phyloP scores from a whole-genome alignment of 2,329 filamentous ascomycete genomes.

The Calonectria fujianensis region DNA sequence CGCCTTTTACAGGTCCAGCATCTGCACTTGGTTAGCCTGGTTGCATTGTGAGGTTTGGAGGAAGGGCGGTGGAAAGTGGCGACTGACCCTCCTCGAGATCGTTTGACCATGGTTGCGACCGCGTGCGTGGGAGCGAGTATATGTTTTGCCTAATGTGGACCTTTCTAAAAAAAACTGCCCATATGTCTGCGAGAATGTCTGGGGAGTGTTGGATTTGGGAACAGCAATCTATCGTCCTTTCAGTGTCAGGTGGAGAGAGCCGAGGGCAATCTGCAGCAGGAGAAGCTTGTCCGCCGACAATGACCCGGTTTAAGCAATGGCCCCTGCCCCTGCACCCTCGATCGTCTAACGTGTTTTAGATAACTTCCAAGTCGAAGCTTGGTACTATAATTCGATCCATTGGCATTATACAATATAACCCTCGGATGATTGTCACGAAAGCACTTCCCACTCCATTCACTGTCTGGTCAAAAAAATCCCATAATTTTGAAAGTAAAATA shows the following conservation, averaged over 20 bases:
- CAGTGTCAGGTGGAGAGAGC: neutral
- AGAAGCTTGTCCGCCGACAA: neutral
- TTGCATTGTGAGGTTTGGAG: neutral
- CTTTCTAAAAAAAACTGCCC: neutral
- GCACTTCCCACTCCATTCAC: too few species aligned
- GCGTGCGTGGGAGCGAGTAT: neutral
- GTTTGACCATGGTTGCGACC: neutral
- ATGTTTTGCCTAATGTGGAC: neutral
- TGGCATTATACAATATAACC: too few species aligned
- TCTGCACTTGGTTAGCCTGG: neutral
- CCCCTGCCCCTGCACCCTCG: neutral
- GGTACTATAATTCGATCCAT: too few species aligned
- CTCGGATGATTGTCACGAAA: too few species aligned
- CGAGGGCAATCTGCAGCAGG: slow-evolving; percentile 10
- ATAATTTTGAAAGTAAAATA: too few species aligned
- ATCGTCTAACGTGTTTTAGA: neutral
- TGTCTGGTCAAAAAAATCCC: too few species aligned
- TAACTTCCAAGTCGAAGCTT: too few species aligned
- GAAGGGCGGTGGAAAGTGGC: neutral
- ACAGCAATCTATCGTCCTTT: neutral
- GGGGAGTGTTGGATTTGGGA: neutral
- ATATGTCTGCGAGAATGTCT: neutral
- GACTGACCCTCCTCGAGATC: slow-evolving; percentile 15
- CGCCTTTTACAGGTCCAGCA: slow-evolving; percentile 15
- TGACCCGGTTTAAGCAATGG: neutral